These are phyloP conservation scores for Colletotrichum somersetense DNA, from an alignment of 2,329 filamentous ascomycete species.

Conservation along the genomic window DNA sequence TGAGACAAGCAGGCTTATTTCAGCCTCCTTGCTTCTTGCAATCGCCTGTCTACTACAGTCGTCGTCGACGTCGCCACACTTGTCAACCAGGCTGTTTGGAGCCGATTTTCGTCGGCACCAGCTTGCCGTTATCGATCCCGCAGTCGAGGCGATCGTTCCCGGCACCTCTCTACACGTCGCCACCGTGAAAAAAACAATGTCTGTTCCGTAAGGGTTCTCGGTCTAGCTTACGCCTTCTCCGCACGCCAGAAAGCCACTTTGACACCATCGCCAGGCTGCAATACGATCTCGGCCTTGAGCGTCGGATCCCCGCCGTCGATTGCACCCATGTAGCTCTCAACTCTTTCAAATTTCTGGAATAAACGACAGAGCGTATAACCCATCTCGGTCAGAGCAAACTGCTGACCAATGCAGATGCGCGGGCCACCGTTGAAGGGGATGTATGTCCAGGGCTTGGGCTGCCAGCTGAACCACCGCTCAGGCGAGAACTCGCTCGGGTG, in stretches of 20 bases:
- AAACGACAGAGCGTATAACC: conserved; percentile 78
- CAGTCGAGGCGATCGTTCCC: neutral
- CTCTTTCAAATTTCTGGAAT: conserved; percentile 77
- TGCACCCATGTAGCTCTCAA: conserved; percentile 69
- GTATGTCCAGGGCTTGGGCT: conserved; percentile 77
- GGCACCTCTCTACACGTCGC: neutral
- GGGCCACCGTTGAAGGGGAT: conserved; percentile 82
- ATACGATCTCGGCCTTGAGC: conserved; percentile 70
- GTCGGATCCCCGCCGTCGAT: conserved; percentile 66
- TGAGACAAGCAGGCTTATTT: conserved; percentile 2
- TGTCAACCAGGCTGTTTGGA: neutral
- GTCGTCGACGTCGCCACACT: neutral
- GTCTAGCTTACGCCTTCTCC: conserved; percentile 37
- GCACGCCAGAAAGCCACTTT: conserved; percentile 67
- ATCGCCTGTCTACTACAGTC: neutral
- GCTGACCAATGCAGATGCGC: conserved; percentile 82
- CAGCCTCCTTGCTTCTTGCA: conserved; percentile 1
- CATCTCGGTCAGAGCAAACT: conserved; percentile 85
- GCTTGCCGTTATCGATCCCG: neutral
- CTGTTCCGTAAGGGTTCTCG: no score
- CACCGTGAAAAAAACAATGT: neutral
- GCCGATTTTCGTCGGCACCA: neutral
- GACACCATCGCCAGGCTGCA: conserved; percentile 71
- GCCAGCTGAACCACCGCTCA: conserved; percentile 74
- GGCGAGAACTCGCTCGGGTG: conserved; percentile 69